These are phyloP conservation scores for Blastobotrys apis DNA, from an alignment of 1,139 yeast species.

Conservation along the genomic window DNA sequence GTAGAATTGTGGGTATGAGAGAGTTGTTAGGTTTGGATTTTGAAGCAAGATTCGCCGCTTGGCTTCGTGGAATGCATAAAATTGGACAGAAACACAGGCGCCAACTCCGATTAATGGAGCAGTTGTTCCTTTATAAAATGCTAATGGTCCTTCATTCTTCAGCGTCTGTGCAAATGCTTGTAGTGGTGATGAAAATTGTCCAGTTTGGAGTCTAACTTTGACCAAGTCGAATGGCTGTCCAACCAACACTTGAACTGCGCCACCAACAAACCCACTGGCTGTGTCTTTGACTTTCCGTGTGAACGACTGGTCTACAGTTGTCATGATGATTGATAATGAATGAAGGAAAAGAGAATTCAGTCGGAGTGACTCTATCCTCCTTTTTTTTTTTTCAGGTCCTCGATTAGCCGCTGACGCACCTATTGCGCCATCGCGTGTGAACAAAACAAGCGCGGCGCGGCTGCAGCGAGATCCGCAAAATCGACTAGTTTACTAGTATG, in stretches of 20 bases:
- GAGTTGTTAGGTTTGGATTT: slow-evolving; percentile 29
- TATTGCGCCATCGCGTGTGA: too few species aligned
- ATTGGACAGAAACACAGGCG: slow-evolving; percentile 68
- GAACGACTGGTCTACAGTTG: slow-evolving; percentile 44
- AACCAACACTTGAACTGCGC: slow-evolving; percentile 65
- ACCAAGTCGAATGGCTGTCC: slow-evolving; percentile 75
- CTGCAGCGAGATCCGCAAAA: too few species aligned
- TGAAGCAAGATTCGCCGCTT: slow-evolving; percentile 49
- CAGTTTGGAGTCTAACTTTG: slow-evolving; percentile 61
- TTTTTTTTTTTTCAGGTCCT: too few species aligned
- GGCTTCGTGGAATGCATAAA: slow-evolving; percentile 75
- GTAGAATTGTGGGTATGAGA: slow-evolving; percentile 59
- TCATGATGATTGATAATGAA: background rate
- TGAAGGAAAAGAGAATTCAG: background rate
- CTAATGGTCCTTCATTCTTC: slow-evolving; percentile 56
- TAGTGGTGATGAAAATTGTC: slow-evolving; percentile 46
- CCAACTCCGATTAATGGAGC: slow-evolving; percentile 56
- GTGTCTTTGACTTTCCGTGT: slow-evolving; percentile 59
- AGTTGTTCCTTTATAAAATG: slow-evolving; percentile 54
- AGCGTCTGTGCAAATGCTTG: slow-evolving; percentile 53
- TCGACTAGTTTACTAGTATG: too few species aligned
- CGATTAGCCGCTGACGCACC: too few species aligned
- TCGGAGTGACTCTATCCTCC: background rate
- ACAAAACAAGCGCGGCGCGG: too few species aligned
- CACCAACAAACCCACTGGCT: slow-evolving; percentile 45